These are phyloP conservation scores for Parascedosporium putredinis DNA, from an alignment of 2,329 filamentous ascomycete species.

Conservation along the genomic window DNA sequence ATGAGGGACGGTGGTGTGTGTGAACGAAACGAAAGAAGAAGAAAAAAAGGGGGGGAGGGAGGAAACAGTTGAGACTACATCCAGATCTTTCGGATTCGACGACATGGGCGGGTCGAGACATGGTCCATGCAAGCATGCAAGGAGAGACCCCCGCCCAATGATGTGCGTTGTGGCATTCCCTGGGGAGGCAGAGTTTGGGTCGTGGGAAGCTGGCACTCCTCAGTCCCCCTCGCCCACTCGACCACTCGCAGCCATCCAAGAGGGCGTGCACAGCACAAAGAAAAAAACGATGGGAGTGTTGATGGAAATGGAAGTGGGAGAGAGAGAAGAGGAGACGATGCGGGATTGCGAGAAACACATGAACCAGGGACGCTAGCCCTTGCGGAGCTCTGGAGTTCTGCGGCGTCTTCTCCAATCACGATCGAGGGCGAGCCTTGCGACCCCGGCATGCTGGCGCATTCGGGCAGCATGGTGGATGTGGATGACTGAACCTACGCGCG, in stretches of 20 bases:
- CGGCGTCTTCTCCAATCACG: not conserved
- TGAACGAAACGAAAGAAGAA: not conserved
- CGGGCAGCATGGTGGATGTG: too few species aligned
- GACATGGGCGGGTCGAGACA: not conserved
- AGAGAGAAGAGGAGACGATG: not conserved
- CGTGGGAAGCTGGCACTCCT: not conserved
- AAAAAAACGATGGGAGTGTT: too few species aligned
- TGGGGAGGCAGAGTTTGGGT: constrained; percentile 1
- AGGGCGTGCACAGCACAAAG: too few species aligned
- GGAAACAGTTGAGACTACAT: too few species aligned
- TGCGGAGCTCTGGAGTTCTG: not conserved
- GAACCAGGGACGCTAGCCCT: not conserved
- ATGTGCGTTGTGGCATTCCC: not conserved
- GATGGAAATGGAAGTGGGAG: not conserved
- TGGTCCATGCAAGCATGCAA: not conserved
- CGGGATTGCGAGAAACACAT: not conserved
- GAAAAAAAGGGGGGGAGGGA: not conserved
- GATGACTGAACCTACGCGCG: too few species aligned
- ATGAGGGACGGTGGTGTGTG: not conserved
- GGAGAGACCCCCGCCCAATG: not conserved
- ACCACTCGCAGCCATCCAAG: too few species aligned
- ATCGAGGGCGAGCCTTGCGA: too few species aligned
- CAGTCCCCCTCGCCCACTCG: too few species aligned
- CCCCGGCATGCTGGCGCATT: too few species aligned
- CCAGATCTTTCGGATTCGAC: not conserved